Conservation (phyloP, 495 filamentous ascomycete species). For the Staphylotrichum longicolle region DNA sequence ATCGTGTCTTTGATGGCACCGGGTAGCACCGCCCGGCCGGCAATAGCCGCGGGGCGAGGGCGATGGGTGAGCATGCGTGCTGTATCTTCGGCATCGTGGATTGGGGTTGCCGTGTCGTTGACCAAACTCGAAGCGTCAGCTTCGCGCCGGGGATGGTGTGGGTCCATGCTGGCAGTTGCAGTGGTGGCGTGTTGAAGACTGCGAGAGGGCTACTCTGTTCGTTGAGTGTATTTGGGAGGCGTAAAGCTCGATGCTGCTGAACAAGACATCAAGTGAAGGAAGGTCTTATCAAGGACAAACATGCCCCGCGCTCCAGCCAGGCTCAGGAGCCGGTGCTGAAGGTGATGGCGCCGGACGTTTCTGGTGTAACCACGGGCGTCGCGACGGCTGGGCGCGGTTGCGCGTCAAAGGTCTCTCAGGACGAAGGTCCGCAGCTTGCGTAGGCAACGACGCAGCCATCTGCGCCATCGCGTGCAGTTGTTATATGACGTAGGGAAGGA, state of each 20-base stretch:
- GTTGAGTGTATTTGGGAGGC: too few species aligned
- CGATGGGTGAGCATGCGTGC: background rate
- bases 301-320: too few species aligned
- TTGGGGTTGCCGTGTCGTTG: background rate
- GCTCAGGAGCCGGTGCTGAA: too few species aligned
- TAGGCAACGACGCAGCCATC: background rate
- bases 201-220: too few species aligned
- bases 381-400: background rate
- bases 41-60: background rate
- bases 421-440: background rate
- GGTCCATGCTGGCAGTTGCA: background rate
- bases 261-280: too few species aligned
- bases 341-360: too few species aligned
- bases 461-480: background rate
- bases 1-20: constrained; percentile 1
- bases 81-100: background rate
- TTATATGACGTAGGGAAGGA: constrained; percentile 12
- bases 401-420: background rate
- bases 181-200: too few species aligned
- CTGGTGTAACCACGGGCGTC: background rate
- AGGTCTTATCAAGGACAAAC: background rate
- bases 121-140: background rate
- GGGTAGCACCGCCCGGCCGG: background rate
- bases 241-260: too few species aligned
- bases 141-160: background rate